Base-by-base conservation (phyloP, 1,284 basidiomycete genomes). In the Sanghuangporus sanghuang region DNA sequence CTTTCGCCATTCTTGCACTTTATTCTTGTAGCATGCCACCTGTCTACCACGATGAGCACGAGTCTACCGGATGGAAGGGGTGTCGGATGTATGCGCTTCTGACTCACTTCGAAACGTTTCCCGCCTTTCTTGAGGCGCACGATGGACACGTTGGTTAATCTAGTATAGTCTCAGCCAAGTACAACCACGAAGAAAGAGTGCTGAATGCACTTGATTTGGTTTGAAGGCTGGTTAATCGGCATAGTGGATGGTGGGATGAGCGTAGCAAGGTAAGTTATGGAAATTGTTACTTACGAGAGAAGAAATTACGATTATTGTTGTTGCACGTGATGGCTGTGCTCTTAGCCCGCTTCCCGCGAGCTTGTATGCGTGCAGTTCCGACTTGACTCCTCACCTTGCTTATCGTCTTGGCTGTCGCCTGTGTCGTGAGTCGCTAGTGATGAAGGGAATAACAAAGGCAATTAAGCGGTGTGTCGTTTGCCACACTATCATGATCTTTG, bases 1-100 rank as follows among this genome's bases (percentile, higher is more conserved):
- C 61, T 86, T 93, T 63, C 96, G 81, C 87, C 92, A 99, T 76
- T 98, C 96, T 69, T 95, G 92, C 21, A 98, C 96, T 78, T 98
- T 98, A 79, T 99, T 99, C 82, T 98, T 98, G 80, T 98, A 98
- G 76, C 96, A 98, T 55, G 96, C 96, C 69, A 99, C 92, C 93
- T 95, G 81, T 80, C 77, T 79, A 18, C 55, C 50, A 40, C 21
- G n/a, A 58, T 62, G 64, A 66, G 35, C 61, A 61, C 59, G 48
- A 54, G 32, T n/a, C 27, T n/a, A 38, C 16, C n/a, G 11, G 23
- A 35, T 18, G 18, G 60, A 48, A 46, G 16, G 14, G 16, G 16
- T n/a, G 65, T 44, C 59, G 53, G 18, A n/a, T 46, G 50, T n/a
- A 59, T 40, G 39, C 32, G 21, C 3, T 18, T 18, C 21, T 18